phyloP scores from a whole-genome alignment of 2,329 filamentous ascomycete species.

The Scedosporium dehoogii region DNA sequence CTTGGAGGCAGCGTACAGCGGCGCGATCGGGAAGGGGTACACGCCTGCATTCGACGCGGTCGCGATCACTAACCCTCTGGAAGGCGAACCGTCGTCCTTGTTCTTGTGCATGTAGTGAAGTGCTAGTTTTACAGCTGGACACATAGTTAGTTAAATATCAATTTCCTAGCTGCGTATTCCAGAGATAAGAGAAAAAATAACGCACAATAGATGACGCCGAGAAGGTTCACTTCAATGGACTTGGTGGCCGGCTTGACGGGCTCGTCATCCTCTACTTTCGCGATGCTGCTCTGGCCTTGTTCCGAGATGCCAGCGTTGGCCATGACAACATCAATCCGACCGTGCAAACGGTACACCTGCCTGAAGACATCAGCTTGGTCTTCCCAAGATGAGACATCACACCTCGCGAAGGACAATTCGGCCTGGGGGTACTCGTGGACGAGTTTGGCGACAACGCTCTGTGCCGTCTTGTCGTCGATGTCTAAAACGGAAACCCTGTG shows the following conservation, averaged over 20 bases:
- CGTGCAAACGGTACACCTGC: constrained; percentile 14
- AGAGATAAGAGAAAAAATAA: not conserved
- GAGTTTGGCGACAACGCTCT: constrained; percentile 15
- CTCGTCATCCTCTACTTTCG: constrained; percentile 16
- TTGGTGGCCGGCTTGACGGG: constrained; percentile 24
- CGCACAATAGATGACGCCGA: constrained; percentile 35
- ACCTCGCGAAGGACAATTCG: constrained; percentile 19
- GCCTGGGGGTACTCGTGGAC: constrained; percentile 16
- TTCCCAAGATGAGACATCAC: constrained; percentile 27
- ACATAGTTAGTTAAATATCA: not conserved
- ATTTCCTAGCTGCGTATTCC: not conserved
- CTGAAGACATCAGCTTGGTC: constrained; percentile 20
- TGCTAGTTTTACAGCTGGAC: constrained; percentile 35
- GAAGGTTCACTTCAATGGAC: constrained; percentile 26
- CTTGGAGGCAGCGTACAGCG: constrained; percentile 39
- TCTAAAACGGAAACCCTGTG: constrained; percentile 23
- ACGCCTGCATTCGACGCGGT: constrained; percentile 43
- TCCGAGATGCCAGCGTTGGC: constrained; percentile 40
- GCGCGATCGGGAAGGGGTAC: constrained; percentile 39
- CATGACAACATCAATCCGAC: constrained; percentile 32
- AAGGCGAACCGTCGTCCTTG: constrained; percentile 12
- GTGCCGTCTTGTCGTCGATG: constrained; percentile 18
- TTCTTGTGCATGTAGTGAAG: constrained; percentile 41
- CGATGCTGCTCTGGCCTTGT: constrained; percentile 21
- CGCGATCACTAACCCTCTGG: constrained; percentile 38